Evolutionary conservation across 2,329 filamentous ascomycete genomes (phyloP).

Genomic region (Fusarium bulbicola): DNA sequence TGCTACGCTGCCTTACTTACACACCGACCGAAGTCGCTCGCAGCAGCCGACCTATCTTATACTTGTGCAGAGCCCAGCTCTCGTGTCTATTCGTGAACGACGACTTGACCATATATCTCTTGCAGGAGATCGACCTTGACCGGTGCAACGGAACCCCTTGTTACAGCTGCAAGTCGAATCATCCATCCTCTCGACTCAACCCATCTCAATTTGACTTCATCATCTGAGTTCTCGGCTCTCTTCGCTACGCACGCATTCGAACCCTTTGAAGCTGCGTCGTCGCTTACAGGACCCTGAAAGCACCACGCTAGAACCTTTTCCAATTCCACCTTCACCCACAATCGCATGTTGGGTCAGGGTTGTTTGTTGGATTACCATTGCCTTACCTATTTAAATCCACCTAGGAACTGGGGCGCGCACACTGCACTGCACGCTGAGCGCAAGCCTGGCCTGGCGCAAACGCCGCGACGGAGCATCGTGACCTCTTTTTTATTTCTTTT

Average conservation of each 20-base stretch:
- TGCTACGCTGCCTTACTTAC: constrained; percentile 18
- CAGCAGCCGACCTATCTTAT: constrained; percentile 22
- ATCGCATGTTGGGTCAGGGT: constrained; percentile 31
- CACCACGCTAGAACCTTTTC: constrained; percentile 37
- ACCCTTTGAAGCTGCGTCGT: not conserved
- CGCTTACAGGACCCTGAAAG: constrained; percentile 24
- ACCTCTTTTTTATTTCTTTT: constrained; percentile 36
- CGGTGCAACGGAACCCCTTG: constrained; percentile 33
- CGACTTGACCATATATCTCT: constrained; percentile 22
- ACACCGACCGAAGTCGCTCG: constrained; percentile 33
- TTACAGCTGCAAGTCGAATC: constrained; percentile 15
- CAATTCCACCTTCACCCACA: constrained; percentile 43
- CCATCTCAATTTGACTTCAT: constrained; percentile 2
- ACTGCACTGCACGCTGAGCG: constrained; percentile 18
- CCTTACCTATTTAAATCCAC: constrained; percentile 38
- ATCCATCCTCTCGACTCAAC: constrained; percentile 6
- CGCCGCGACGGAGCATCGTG: constrained; percentile 43
- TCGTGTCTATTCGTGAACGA: constrained; percentile 20
- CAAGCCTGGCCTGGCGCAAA: constrained; percentile 39
- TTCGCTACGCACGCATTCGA: not conserved
- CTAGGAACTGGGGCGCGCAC: constrained; percentile 36
- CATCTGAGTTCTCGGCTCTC: constrained; percentile 13
- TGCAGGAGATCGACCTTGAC: constrained; percentile 39
- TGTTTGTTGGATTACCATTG: constrained; percentile 33
- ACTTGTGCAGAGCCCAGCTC: constrained; percentile 14